Evolutionary conservation across 2,329 filamentous ascomycete species (phyloP), one percentile per base, ranked within the genome.

Genomic region (Calycina herbarum): DNA sequence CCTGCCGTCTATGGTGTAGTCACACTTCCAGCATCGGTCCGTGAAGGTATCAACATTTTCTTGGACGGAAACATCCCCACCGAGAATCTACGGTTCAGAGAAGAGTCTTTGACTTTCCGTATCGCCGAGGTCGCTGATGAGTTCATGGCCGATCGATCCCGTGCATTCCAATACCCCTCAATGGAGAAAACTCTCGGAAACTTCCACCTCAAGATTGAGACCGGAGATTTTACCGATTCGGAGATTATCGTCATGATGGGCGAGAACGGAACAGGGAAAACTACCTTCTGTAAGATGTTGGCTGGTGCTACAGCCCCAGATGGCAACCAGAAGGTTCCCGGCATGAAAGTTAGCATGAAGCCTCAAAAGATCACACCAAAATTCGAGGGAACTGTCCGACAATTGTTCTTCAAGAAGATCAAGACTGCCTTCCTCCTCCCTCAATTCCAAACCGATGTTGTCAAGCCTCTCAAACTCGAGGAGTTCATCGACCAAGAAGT

Each of bases 231-330:
- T 78, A 98, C 95, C 24, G 94, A 99, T 78, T 99, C 95, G 0
- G 95, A 99, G 78, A 99, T 99, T 73, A 88, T 99, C 65, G 95
- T 99, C 79, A 96, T 99, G 93, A 98, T 99, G 95, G 95, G 95
- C 73, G 94, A 98, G 83, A 99, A 99, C 81, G 95, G 95, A 81
- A 99, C 96, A 42, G 96, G 96, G 78, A 97, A 99, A 85, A 99
- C 95, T 1, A 99, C 95, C 5, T 99, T 99, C 85, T 98, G 94
- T 84, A 93, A 90, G 77, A 90, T 99, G 82, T 85, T 99, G 71
- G 95, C 95, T 65, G 96, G 96, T 77, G 92, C 91, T 48, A 85
- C 96, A 73, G 94, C 97, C 82, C 95, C 96, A 8, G 96, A 99
- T 74, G 88, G 86, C 73, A 88, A 84, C 70, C 83, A 86, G 74